phyloP scores from a whole-genome alignment of 257 asterid genomes.

The Gentiana straminea region DNA sequence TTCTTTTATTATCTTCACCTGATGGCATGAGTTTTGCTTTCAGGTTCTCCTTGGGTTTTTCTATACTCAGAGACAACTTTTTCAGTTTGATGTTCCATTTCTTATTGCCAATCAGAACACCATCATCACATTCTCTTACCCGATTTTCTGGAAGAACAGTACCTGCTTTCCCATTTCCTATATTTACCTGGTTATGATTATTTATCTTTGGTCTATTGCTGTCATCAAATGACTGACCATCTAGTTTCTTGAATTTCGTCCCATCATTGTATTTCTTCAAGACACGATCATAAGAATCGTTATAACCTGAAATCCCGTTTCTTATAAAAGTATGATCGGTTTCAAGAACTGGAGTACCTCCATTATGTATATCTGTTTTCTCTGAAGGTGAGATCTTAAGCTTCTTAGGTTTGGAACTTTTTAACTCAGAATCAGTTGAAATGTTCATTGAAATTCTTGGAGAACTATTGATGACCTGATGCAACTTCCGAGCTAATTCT shows the following conservation, averaged over 20 bases:
- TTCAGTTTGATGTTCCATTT: slow-evolving; percentile 69
- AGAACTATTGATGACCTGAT: slow-evolving; percentile 22
- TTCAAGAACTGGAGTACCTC: slow-evolving; percentile 13
- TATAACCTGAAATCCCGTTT: slow-evolving; percentile 15
- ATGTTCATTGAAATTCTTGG: slow-evolving; percentile 18
- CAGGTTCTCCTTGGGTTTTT: slow-evolving; percentile 40
- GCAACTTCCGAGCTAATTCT: slow-evolving; percentile 23
- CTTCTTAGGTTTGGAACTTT: slow-evolving; percentile 34
- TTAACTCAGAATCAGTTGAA: slow-evolving; percentile 13
- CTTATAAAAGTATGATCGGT: slow-evolving; percentile 17
- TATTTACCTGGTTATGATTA: slow-evolving; percentile 18
- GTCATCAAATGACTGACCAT: slow-evolving; percentile 20
- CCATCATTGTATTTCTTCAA: slow-evolving; percentile 2
- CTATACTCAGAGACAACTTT: slow-evolving; percentile 72
- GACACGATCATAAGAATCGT: neutral
- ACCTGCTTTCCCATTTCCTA: slow-evolving; percentile 30
- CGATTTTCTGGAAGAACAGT: slow-evolving; percentile 18
- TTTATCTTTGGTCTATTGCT: slow-evolving; percentile 12
- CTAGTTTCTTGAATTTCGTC: slow-evolving; percentile 21
- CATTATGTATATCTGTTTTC: neutral
- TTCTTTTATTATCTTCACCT: slow-evolving; percentile 15
- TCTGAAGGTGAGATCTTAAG: slow-evolving; percentile 24
- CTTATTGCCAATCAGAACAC: slow-evolving; percentile 39
- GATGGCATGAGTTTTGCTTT: slow-evolving; percentile 23
- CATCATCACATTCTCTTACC: slow-evolving; percentile 28